phyloP scores from a whole-genome alignment of 163 green algal species.

The Chlorella variabilis region DNA sequence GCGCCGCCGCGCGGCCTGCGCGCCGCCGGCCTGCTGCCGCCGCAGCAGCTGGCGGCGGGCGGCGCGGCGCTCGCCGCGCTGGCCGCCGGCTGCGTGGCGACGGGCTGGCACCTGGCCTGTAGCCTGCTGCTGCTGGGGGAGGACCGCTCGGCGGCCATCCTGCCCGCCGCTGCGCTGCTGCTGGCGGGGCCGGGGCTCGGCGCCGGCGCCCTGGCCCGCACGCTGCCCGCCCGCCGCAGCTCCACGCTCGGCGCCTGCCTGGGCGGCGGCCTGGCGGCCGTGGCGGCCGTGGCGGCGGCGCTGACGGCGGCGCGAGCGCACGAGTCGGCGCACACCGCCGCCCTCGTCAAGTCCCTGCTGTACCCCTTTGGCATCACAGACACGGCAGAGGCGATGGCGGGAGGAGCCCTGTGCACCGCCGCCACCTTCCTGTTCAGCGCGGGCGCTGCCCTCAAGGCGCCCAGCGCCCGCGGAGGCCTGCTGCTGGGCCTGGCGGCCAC shows the following conservation, averaged over 20 bases:
- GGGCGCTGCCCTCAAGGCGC: constrained; percentile 6
- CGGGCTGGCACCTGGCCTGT: constrained; percentile 18
- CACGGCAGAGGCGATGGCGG: constrained; percentile 6
- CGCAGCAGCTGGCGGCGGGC: neutral
- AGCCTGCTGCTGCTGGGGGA: constrained; percentile 10
- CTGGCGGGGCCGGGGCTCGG: neutral
- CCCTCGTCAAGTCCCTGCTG: neutral
- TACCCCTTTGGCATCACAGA: constrained; percentile 32
- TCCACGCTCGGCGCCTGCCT: neutral
- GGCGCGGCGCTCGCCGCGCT: neutral
- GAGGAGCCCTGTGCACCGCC: constrained; percentile 32
- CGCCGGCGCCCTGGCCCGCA: neutral
- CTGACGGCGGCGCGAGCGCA: neutral
- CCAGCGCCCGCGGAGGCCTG: neutral
- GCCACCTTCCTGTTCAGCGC: constrained; percentile 22
- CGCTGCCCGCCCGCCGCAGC: neutral
- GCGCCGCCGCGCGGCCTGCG: neutral
- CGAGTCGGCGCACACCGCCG: constrained; percentile 6
- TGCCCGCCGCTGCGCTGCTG: constrained; percentile 6
- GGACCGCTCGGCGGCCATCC: neutral
- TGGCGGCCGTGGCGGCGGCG: constrained; percentile 10
- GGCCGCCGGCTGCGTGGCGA: neutral
- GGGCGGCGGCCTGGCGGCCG: constrained; percentile 1
- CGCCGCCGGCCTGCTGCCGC: neutral
- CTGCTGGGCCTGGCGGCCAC: neutral